phyloP scores from a whole-genome alignment of 1,284 basidiomycete genomes.

The Entoloma clypeatum region DNA sequence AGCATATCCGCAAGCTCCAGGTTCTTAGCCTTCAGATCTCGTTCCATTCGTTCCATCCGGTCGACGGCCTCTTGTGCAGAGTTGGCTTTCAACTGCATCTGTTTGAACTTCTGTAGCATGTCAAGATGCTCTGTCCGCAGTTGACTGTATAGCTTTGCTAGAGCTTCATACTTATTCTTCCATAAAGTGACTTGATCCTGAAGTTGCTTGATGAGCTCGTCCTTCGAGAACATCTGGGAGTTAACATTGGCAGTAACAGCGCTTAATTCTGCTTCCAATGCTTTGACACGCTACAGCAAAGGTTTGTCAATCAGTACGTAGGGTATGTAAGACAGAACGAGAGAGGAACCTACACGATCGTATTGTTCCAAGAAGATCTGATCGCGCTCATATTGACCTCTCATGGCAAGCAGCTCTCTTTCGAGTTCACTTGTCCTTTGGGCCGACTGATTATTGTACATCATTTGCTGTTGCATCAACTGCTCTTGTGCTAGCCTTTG shows the following conservation, averaged over 20 bases:
- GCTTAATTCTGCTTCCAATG: slow-evolving; percentile 87
- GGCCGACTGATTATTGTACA: slow-evolving; percentile 67
- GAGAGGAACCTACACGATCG: slow-evolving; percentile 74
- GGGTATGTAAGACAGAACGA: slow-evolving; percentile 25
- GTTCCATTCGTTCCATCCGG: slow-evolving; percentile 98
- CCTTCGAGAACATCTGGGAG: slow-evolving; percentile 89
- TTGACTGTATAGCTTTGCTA: slow-evolving; percentile 98
- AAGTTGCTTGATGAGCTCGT: slow-evolving; percentile 93
- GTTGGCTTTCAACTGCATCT: slow-evolving; percentile 96
- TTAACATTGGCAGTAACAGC: slow-evolving; percentile 79
- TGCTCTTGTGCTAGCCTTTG: slow-evolving; percentile 90
- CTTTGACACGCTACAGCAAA: slow-evolving; percentile 80
- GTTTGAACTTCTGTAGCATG: slow-evolving; percentile 96
- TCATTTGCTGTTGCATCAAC: slow-evolving; percentile 76
- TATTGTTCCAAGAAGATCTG: slow-evolving; percentile 99
- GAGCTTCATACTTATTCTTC: slow-evolving; percentile 98
- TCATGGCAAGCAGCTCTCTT: slow-evolving; percentile 87
- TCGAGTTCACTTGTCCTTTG: slow-evolving; percentile 79
- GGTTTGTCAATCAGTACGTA: slow-evolving; percentile 6
- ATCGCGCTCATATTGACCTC: slow-evolving; percentile 97
- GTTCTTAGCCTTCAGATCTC: slow-evolving; percentile 98
- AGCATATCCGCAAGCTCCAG: slow-evolving; percentile 99
- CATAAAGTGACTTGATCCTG: slow-evolving; percentile 97
- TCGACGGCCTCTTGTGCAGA: slow-evolving; percentile 99
- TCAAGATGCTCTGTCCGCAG: slow-evolving; percentile 96